Evolutionary conservation across 2,329 filamentous ascomycete genomes (phyloP).

Genomic region (Aplosporella prunicola): DNA sequence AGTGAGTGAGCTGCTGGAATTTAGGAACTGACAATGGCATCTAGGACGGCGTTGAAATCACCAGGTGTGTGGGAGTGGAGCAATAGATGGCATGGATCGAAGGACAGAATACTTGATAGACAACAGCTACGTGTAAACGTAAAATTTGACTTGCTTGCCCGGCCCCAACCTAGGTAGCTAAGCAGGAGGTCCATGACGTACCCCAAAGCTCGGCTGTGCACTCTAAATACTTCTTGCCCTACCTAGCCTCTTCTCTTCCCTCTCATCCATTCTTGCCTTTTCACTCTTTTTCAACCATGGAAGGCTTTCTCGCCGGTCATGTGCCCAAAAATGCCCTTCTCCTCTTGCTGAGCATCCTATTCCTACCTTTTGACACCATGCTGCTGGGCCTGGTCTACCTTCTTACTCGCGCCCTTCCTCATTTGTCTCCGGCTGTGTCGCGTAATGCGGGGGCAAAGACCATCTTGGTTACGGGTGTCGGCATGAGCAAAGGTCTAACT

Average conservation of each 20-base stretch:
- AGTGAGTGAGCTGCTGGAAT: constrained; percentile 12
- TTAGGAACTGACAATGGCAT: constrained; percentile 9
- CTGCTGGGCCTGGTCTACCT: constrained; percentile 33
- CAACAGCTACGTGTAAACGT: too few species aligned
- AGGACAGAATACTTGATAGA: too few species aligned
- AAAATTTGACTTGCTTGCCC: too few species aligned
- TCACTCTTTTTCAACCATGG: constrained; percentile 5
- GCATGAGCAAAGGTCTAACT: constrained; percentile 60
- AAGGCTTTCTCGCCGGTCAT: constrained; percentile 30
- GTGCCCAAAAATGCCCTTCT: constrained; percentile 40
- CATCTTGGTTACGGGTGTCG: constrained; percentile 62
- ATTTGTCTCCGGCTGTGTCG: constrained; percentile 17
- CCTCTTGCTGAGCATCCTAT: constrained; percentile 32
- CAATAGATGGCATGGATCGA: not conserved
- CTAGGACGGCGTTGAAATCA: constrained; percentile 59
- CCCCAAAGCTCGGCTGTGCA: too few species aligned
- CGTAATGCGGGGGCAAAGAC: too few species aligned
- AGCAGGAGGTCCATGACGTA: too few species aligned
- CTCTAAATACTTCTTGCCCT: too few species aligned
- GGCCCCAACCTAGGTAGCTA: too few species aligned
- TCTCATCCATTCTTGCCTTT: too few species aligned
- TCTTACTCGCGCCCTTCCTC: constrained; percentile 19
- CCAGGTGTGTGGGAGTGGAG: constrained; percentile 42
- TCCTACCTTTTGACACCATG: constrained; percentile 4
- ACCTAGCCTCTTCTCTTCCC: too few species aligned